phyloP scores from a whole-genome alignment of 352 stramenopile genomes.

The Peronospora destructor region DNA sequence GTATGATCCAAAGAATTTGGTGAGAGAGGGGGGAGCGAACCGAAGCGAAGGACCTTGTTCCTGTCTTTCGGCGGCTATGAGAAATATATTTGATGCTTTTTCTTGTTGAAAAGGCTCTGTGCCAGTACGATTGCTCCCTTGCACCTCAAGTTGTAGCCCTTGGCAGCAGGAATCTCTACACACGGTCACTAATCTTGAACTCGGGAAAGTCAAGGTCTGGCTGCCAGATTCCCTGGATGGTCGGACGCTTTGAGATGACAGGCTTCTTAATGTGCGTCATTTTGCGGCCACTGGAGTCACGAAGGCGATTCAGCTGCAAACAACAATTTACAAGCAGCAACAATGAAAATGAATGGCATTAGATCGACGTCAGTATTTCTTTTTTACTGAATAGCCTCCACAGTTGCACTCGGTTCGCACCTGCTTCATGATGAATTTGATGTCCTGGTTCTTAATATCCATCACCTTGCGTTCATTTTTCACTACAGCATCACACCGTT shows the following conservation, averaged over 20 bases:
- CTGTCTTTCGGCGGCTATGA: constrained; percentile 20
- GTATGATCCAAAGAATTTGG: constrained; percentile 20
- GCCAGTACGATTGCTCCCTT: no score
- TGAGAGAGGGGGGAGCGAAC: constrained; percentile 4
- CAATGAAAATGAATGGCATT: not conserved
- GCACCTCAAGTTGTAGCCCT: no score
- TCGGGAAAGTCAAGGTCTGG: constrained; percentile 78
- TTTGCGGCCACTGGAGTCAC: constrained; percentile 83
- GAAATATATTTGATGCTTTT: constrained; percentile 46
- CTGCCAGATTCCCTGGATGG: constrained; percentile 84
- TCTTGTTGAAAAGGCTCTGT: constrained; percentile 12
- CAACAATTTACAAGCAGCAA: not conserved
- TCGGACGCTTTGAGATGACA: constrained; percentile 72
- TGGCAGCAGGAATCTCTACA: constrained; percentile 20
- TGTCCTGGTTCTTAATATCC: constrained; percentile 87
- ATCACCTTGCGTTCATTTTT: constrained; percentile 75
- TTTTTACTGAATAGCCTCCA: not conserved
- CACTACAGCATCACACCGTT: constrained; percentile 33
- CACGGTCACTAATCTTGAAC: constrained; percentile 73
- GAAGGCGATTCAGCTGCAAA: constrained; percentile 66
- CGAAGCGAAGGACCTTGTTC: constrained; percentile 5
- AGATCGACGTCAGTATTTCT: not conserved
- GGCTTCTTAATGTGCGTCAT: constrained; percentile 84
- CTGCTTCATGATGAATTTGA: constrained; percentile 75
- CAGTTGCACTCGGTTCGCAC: constrained; percentile 24